Evolutionary conservation across 2,329 filamentous ascomycete species (phyloP).

Genomic region (Colletotrichum siamense): DNA sequence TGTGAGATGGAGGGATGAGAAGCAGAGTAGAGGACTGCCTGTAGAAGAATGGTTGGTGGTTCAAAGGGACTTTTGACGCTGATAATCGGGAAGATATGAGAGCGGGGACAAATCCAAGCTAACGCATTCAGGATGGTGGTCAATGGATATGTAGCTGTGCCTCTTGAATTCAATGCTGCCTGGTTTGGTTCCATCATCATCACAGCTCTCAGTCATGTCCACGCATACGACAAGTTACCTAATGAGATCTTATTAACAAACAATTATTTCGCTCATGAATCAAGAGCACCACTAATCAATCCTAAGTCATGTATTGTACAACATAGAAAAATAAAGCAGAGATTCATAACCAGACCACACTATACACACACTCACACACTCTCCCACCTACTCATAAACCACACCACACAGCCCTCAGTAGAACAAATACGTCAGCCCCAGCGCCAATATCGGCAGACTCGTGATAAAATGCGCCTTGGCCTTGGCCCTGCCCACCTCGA

Average conservation of each 20-base stretch:
- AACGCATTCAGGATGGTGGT: not conserved
- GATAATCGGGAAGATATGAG: not conserved
- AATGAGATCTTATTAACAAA: not conserved
- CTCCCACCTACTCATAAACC: not conserved
- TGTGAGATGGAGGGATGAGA: not conserved
- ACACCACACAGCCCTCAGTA: not conserved
- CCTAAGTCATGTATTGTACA: not conserved
- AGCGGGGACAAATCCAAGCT: not conserved
- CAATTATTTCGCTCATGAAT: not conserved
- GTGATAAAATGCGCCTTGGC: not conserved
- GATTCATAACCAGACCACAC: not conserved
- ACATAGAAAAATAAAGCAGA: not conserved
- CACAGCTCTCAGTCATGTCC: not conserved
- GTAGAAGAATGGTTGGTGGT: not conserved
- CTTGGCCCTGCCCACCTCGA: conserved; percentile 5
- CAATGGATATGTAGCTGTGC: not conserved
- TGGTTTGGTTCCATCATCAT: not conserved
- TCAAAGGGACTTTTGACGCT: not conserved
- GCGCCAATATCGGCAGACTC: conserved; percentile 6
- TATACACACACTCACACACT: not conserved
- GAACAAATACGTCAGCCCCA: not conserved
- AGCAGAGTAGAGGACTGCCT: not conserved
- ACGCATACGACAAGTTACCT: not conserved
- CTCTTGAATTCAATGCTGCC: not conserved
- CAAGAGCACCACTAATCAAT: not conserved